phyloP scores from a whole-genome alignment of 208 protist species.

The Leishmania guyanensis region DNA sequence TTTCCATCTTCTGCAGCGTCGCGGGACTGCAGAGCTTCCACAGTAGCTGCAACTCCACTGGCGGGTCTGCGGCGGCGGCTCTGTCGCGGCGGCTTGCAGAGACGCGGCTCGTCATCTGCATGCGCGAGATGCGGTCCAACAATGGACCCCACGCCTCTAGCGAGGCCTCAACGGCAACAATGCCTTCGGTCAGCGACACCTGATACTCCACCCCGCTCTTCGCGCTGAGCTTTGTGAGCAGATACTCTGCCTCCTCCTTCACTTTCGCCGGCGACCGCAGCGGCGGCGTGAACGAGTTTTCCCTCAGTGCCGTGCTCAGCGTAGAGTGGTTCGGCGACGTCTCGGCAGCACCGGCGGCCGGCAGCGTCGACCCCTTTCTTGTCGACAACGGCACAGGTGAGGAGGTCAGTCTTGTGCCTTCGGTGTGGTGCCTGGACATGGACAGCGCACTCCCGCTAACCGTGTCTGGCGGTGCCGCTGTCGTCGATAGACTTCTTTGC shows the following conservation, averaged over 20 bases:
- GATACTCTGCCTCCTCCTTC: constrained; percentile 37
- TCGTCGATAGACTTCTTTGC: constrained; percentile 21
- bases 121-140: constrained; percentile 28
- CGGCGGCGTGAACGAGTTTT: constrained; percentile 24
- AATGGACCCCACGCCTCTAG: constrained; percentile 32
- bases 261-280: constrained; percentile 28
- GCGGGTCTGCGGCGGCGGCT: neutral
- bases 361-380: neutral
- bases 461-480: neutral
- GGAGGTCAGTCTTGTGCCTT: neutral
- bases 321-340: constrained; percentile 21
- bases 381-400: constrained; percentile 3
- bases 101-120: constrained; percentile 6
- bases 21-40: constrained; percentile 68
- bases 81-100: neutral
- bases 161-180: constrained; percentile 40
- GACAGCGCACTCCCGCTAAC: neutral
- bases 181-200: constrained; percentile 27
- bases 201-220: constrained; percentile 35
- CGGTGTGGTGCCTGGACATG: neutral
- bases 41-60: constrained; percentile 39
- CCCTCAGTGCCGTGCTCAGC: constrained; percentile 22
- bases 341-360: neutral
- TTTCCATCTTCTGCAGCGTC: constrained; percentile 44
- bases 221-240: constrained; percentile 34